These are phyloP conservation scores for Phialophora verrucosa DNA, from an alignment of 2,329 filamentous ascomycete genomes.

Conservation along the genomic window DNA sequence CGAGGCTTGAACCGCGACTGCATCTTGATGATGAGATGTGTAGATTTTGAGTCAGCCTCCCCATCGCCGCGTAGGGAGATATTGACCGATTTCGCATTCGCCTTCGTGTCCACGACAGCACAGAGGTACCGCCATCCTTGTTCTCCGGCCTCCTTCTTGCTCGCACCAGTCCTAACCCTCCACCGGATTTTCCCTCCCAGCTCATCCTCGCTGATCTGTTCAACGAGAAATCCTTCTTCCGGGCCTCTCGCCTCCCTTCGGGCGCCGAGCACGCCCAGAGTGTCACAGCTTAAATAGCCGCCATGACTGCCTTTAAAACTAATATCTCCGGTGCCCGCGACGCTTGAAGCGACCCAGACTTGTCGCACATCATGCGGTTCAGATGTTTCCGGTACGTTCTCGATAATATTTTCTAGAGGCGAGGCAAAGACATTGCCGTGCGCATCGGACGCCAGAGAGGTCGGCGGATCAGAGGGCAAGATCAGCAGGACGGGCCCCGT, in stretches of 20 bases:
- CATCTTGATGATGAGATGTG: slow-evolving; percentile 72
- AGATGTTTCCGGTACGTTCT: slow-evolving; percentile 78
- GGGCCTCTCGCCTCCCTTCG: slow-evolving; percentile 43
- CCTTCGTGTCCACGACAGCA: slow-evolving; percentile 19
- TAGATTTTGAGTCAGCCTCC: slow-evolving; percentile 23
- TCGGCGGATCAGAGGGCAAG: slow-evolving; percentile 73
- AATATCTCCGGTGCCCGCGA: slow-evolving; percentile 74
- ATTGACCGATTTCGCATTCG: slow-evolving; percentile 32
- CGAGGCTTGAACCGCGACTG: slow-evolving; percentile 91
- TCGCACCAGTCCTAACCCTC: slow-evolving; percentile 29
- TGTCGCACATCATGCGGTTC: slow-evolving; percentile 96
- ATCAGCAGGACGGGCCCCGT: slow-evolving; percentile 83
- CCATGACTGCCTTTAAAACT: slow-evolving; percentile 92
- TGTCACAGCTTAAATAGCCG: slow-evolving; percentile 58
- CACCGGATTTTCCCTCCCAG: slow-evolving; percentile 23
- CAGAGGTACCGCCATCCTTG: slow-evolving; percentile 29
- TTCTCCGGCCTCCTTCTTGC: slow-evolving; percentile 26
- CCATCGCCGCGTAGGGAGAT: slow-evolving; percentile 38
- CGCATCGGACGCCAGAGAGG: slow-evolving; percentile 82
- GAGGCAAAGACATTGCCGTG: slow-evolving; percentile 85
- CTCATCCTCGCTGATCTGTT: slow-evolving; percentile 11
- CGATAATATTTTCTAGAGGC: slow-evolving; percentile 83
- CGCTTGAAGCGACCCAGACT: slow-evolving; percentile 88
- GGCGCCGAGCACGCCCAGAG: slow-evolving; percentile 37
- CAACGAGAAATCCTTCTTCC: slow-evolving; percentile 37